These are phyloP conservation scores for Yamadazyma kitorensis DNA, from an alignment of 805 yeast genomes.

Conservation along the genomic window DNA sequence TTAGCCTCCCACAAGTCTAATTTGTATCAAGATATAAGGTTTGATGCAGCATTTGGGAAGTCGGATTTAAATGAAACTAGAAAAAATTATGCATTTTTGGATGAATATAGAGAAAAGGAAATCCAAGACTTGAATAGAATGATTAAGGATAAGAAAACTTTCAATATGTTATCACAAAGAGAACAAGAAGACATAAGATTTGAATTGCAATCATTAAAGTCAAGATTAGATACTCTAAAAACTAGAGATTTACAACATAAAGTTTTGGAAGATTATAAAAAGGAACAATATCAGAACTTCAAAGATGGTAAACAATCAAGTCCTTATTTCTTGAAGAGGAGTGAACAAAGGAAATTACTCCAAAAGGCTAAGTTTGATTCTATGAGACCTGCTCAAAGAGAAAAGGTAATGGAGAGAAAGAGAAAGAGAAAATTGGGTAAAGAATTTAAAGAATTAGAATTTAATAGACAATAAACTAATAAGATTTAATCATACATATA, in stretches of 20 bases:
- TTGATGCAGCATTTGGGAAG: slow-evolving; percentile 86
- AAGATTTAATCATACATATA: not conserved
- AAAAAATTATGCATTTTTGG: slow-evolving; percentile 78
- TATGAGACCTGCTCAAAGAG: slow-evolving; percentile 70
- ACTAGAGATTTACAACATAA: slow-evolving; percentile 72
- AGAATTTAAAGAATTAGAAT: slow-evolving; percentile 60
- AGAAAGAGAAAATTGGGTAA: slow-evolving; percentile 81
- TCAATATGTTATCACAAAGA: slow-evolving; percentile 34
- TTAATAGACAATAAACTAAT: slow-evolving; percentile 11
- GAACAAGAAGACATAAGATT: slow-evolving; percentile 55
- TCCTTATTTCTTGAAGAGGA: slow-evolving; percentile 59
- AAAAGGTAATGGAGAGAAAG: slow-evolving; percentile 82
- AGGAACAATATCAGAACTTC: slow-evolving; percentile 44
- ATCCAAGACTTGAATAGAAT: slow-evolving; percentile 55
- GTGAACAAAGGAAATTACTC: slow-evolving; percentile 69
- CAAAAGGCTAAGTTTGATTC: slow-evolving; percentile 76
- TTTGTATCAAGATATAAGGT: slow-evolving; percentile 78
- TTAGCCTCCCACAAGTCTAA: slow-evolving; percentile 41
- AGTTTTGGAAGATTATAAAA: slow-evolving; percentile 60
- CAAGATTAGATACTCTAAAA: slow-evolving; percentile 64
- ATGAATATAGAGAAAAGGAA: slow-evolving; percentile 79
- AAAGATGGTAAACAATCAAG: slow-evolving; percentile 48
- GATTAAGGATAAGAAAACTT: slow-evolving; percentile 52
- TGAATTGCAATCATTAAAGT: slow-evolving; percentile 59
- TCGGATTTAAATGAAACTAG: slow-evolving; percentile 68